phyloP scores from a whole-genome alignment of 2,329 filamentous ascomycete genomes.

The Chalaropsis thielavioides region DNA sequence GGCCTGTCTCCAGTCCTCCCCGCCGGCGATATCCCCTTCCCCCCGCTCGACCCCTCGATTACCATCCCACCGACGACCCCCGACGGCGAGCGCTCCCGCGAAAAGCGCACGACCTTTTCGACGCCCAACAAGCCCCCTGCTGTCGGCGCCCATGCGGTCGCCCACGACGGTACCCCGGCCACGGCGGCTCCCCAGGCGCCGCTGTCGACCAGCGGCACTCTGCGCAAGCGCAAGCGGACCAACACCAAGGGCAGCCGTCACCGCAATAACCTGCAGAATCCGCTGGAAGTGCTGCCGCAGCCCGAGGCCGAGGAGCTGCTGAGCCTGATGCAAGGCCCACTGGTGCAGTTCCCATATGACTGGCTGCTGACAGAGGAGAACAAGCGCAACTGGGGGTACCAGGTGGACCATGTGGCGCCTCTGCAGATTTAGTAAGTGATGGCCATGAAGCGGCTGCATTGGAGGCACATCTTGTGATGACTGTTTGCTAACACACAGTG shows the following conservation, averaged over 20 bases:
- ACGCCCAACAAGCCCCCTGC: slow-evolving; percentile 35
- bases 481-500: neutral
- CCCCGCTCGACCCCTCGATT: slow-evolving; percentile 30
- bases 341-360: slow-evolving; percentile 90
- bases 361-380: slow-evolving; percentile 87
- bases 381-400: slow-evolving; percentile 92
- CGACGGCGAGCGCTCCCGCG: slow-evolving; percentile 21
- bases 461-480: neutral
- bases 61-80: slow-evolving; percentile 14
- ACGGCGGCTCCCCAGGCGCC: slow-evolving; percentile 1
- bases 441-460: too few relatives aligned
- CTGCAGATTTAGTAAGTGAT: slow-evolving; percentile 81
- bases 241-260: slow-evolving; percentile 55
- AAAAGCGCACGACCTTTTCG: slow-evolving; percentile 44
- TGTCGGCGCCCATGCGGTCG: slow-evolving; percentile 10
- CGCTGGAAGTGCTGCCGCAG: slow-evolving; percentile 60
- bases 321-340: slow-evolving; percentile 66
- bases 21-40: slow-evolving; percentile 33
- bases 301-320: slow-evolving; percentile 71
- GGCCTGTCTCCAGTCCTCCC: slow-evolving; percentile 31
- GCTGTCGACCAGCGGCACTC: slow-evolving; percentile 28
- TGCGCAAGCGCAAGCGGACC: slow-evolving; percentile 49
- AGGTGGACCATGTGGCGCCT: slow-evolving; percentile 88
- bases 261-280: slow-evolving; percentile 33
- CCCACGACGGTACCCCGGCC: neutral